Conservation (phyloP, 306 rosid species). For the Geum urbanum region DNA sequence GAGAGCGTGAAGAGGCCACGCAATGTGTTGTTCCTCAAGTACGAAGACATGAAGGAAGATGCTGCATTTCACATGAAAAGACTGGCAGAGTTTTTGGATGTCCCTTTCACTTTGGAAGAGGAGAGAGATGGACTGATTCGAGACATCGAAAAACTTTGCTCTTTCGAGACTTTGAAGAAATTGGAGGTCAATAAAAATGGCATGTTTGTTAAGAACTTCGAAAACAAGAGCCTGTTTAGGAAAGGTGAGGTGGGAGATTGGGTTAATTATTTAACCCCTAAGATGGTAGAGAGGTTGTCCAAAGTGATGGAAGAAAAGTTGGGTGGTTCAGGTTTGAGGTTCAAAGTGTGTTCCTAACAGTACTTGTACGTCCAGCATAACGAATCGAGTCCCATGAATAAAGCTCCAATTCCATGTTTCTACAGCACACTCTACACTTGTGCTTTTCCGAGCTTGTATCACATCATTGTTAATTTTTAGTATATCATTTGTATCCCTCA, state of each 20-base stretch:
- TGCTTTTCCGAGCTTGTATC: too few relatives aligned
- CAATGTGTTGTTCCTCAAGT: constrained; percentile 48
- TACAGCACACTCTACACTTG: too few relatives aligned
- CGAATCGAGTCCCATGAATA: neutral
- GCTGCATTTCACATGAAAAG: constrained; percentile 24
- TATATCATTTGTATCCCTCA: too few relatives aligned
- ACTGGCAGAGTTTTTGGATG: constrained; percentile 38
- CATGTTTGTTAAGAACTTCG: constrained; percentile 26
- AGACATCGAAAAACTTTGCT: constrained; percentile 36
- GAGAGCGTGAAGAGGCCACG: constrained; percentile 41
- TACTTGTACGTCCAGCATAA: neutral
- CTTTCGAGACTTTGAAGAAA: constrained; percentile 45
- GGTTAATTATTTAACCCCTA: constrained; percentile 46
- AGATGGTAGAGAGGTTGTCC: constrained; percentile 42
- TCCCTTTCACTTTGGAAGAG: constrained; percentile 42
- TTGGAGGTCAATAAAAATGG: constrained; percentile 45
- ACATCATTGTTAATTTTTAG: too few relatives aligned
- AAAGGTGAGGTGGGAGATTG: constrained; percentile 58
- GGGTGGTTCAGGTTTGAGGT: constrained; percentile 34
- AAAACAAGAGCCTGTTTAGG: constrained; percentile 42
- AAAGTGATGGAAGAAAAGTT: constrained; percentile 40
- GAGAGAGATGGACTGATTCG: constrained; percentile 38
- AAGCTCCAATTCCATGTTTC: neutral
- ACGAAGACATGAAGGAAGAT: constrained; percentile 49
- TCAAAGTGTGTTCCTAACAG: constrained; percentile 7